Base-by-base conservation (phyloP, 2,329 filamentous ascomycete genomes). In the Fusarium ramigenum region DNA sequence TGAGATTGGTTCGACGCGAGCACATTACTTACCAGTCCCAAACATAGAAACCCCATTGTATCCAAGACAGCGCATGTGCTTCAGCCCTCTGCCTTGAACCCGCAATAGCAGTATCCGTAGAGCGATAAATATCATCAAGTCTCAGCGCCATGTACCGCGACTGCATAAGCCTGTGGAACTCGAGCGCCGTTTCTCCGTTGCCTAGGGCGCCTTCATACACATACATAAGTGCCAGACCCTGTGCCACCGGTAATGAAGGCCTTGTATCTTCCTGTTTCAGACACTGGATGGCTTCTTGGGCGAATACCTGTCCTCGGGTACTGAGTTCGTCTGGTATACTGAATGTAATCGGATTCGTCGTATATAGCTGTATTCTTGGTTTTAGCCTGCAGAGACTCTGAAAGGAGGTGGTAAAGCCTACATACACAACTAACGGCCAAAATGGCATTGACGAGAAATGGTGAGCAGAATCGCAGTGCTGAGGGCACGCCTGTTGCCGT, bases 351-450 rank as follows among this genome's bases (percentile, higher is more conserved):
- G 60, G 36, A 21, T 69, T 66, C 2, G 50, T 69, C 12, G 70
- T 65, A 32, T 61, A 61, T 15, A 72, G 11, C 70, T 72, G 16
- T 9, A 40, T 11, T 25, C n/a, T 25, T 12, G 5, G 11, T 49
- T 30, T 54, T 34, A 69, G 66, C 14, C 34, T 18, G 28, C 4
- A 23, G 23, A 10, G 21, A 10, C 9, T 34, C n/a, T 4, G 8
- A n/a, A 44, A 9, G 11, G 5, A 9, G n/a, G 15, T 10, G 40
- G 7, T 9, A 36, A 36, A 25, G 66, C 46, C 46, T 59, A 66
- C 70, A 66, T 66, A 73, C 70, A 34, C 70, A 73, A 28, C 70
- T 66, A n/a, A 73, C 65, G 30, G 70, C 70, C 40, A 73, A 62
- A 23, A 73, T n/a, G 18, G 69, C 70, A 58, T 73, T 73, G n/a